Percentiles rank a stretch among this genome's conserved stretches.
Conservation (phyloP, 1,284 basidiomycete genomes). For the Austroboletus novae-zelandiae region DNA sequence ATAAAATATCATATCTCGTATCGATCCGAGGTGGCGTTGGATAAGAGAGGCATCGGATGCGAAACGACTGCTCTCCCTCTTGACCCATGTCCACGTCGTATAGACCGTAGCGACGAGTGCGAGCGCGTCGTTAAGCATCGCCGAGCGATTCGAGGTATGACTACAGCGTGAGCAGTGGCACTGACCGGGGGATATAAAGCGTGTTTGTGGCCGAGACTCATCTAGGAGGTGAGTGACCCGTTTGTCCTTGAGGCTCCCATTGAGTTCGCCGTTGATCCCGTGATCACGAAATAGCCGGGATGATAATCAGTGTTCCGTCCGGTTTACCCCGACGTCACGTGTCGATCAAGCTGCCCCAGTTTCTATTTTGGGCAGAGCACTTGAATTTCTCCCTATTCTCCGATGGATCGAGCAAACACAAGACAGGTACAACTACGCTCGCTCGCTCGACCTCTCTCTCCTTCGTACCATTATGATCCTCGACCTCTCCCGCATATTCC, state of each 20-base stretch:
- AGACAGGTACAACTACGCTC: constrained; percentile 13
- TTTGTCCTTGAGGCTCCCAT: not conserved
- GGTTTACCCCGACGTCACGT: constrained; percentile 25
- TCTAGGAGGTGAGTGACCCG: too few species aligned
- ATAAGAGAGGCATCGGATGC: constrained; percentile 20
- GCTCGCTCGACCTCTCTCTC: constrained; percentile 1
- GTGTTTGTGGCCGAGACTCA: too few species aligned
- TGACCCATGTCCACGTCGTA: constrained; percentile 16
- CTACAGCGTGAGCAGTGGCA: too few species aligned
- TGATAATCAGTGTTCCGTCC: constrained; percentile 4
- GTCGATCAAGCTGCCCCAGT: constrained; percentile 12
- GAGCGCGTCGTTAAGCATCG: constrained; percentile 2
- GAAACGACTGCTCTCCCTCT: constrained; percentile 3
- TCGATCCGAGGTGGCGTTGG: constrained; percentile 24
- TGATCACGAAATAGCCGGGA: not conserved
- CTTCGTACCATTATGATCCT: constrained; percentile 24
- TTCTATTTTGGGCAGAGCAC: constrained; percentile 23
- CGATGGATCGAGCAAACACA: constrained; percentile 25
- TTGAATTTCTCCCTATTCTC: constrained; percentile 21
- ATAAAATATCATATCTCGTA: constrained; percentile 11
- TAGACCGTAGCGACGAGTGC: not conserved
- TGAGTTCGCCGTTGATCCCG: constrained; percentile 14
- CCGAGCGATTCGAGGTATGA: too few species aligned
- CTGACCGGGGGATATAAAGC: too few species aligned
- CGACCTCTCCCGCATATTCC: constrained; percentile 19